Conservation (phyloP, 2,329 filamentous ascomycete species). For the Fusarium secorum region DNA sequence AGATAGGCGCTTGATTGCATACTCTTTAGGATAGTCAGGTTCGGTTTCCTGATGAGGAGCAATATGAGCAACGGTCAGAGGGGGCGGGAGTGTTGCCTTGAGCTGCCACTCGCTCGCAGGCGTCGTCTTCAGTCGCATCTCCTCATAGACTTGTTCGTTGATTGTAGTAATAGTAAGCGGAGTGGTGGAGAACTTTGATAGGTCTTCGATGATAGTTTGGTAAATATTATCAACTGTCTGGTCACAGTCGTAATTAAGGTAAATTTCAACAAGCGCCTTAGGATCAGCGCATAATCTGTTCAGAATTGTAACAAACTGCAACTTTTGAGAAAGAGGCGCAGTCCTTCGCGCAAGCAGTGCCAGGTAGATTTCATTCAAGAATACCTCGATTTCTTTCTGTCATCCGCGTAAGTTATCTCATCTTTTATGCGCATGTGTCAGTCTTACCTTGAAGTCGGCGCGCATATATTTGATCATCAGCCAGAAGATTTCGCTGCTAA, state of each 20-base stretch:
- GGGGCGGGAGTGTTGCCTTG: constrained; percentile 84
- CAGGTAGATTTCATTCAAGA: constrained; percentile 96
- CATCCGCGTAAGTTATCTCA: constrained; percentile 38
- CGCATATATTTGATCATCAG: constrained; percentile 94
- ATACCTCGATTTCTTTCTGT: constrained; percentile 96
- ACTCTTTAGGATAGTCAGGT: constrained; percentile 83
- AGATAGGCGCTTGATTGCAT: constrained; percentile 87
- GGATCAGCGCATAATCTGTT: constrained; percentile 86
- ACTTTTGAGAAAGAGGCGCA: constrained; percentile 88
- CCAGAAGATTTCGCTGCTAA: constrained; percentile 98
- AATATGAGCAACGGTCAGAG: constrained; percentile 82
- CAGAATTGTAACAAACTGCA: constrained; percentile 87
- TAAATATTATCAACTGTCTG: constrained; percentile 96
- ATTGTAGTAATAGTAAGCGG: constrained; percentile 77
- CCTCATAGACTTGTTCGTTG: constrained; percentile 88
- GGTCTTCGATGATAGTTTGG: constrained; percentile 90
- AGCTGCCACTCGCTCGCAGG: constrained; percentile 82
- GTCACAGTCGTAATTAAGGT: constrained; percentile 98
- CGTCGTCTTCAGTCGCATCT: constrained; percentile 71
- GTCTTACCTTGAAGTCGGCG: constrained; percentile 83
- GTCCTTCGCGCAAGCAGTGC: constrained; percentile 88
- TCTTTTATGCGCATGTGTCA: background rate
- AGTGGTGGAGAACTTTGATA: constrained; percentile 84
- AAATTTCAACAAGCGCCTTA: constrained; percentile 88
- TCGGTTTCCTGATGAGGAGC: constrained; percentile 66